phyloP scores from a whole-genome alignment of 371 early-diverging fungal genomes.

The Rhizomucor miehei region DNA sequence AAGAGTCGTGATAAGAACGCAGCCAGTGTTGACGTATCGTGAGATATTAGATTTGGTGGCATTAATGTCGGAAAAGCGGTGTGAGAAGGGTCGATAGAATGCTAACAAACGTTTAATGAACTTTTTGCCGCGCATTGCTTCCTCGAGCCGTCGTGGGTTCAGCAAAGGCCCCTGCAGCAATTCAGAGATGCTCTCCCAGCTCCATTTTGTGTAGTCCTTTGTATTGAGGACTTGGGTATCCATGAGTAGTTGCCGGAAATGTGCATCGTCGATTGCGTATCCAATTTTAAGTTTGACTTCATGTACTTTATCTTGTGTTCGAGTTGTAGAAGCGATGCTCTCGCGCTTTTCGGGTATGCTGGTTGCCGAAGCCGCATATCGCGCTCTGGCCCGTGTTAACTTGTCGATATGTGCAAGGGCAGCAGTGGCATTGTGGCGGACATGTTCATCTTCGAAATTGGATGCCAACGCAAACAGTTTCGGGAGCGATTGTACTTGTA shows the following conservation, averaged over 20 bases:
- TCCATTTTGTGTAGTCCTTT: constrained; percentile 82
- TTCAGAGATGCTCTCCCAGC: constrained; percentile 76
- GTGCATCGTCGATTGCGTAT: constrained; percentile 76
- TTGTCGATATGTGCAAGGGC: constrained; percentile 77
- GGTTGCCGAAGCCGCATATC: constrained; percentile 19
- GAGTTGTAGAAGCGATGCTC: constrained; percentile 19
- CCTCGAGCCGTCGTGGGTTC: constrained; percentile 74
- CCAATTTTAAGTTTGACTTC: constrained; percentile 68
- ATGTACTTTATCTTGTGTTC: constrained; percentile 56
- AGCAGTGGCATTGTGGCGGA: constrained; percentile 73
- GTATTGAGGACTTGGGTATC: constrained; percentile 74
- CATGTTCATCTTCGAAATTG: constrained; percentile 70
- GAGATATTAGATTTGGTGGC: constrained; percentile 46
- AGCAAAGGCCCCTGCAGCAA: constrained; percentile 75
- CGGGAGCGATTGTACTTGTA: constrained; percentile 68
- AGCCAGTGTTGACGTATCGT: constrained; percentile 59
- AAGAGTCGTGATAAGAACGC: constrained; percentile 61
- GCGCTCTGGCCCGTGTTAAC: constrained; percentile 41
- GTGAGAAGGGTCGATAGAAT: constrained; percentile 76
- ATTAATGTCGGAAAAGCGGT: constrained; percentile 71
- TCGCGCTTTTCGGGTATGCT: constrained; percentile 19
- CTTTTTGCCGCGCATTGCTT: constrained; percentile 71
- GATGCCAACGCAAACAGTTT: constrained; percentile 75
- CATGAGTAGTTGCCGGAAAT: constrained; percentile 60
- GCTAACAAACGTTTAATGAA: constrained; percentile 73